A percentile compares a stretch with the other conserved stretches of the same genome.
Evolutionary conservation across 2,329 filamentous ascomycete genomes (phyloP).

Genomic region (Diaporthe vaccinii): DNA sequence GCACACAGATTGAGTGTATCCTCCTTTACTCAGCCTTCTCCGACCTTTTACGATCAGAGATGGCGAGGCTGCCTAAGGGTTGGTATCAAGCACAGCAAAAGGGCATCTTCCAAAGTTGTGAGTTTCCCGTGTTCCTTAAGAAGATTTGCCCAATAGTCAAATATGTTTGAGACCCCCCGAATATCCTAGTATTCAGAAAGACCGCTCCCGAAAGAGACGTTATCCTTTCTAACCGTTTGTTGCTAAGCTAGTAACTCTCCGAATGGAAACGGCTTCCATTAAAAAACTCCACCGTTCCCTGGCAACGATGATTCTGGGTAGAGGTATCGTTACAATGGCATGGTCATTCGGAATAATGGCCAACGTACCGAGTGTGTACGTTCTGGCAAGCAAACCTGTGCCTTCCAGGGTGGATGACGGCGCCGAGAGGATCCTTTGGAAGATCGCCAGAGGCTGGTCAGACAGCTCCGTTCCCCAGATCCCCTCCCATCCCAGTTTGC

Average conservation of each 20-base stretch:
- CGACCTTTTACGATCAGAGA: neutral
- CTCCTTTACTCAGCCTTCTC: neutral
- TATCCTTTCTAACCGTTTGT: too few relatives aligned
- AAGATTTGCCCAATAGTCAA: too few relatives aligned
- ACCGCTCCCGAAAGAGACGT: too few relatives aligned
- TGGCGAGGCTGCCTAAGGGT: neutral
- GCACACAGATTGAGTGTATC: neutral
- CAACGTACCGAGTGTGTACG: neutral
- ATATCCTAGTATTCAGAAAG: too few relatives aligned
- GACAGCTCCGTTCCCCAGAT: neutral
- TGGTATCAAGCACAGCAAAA: neutral
- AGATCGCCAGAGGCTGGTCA: conserved; percentile 8
- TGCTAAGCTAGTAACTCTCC: too few relatives aligned
- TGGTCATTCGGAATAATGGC: conserved; percentile 6
- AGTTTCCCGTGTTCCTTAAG: too few relatives aligned
- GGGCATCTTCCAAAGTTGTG: too few relatives aligned
- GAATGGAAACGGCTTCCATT: too few relatives aligned
- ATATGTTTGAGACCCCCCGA: too few relatives aligned
- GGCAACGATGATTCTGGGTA: neutral
- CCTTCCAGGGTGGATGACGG: neutral
- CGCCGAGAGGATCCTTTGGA: neutral
- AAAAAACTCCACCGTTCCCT: too few relatives aligned
- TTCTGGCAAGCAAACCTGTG: neutral
- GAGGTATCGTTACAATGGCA: neutral
- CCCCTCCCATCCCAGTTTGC: neutral